Conservation (phyloP, 2,329 filamentous ascomycete species). For the Fusarium sp. region DNA sequence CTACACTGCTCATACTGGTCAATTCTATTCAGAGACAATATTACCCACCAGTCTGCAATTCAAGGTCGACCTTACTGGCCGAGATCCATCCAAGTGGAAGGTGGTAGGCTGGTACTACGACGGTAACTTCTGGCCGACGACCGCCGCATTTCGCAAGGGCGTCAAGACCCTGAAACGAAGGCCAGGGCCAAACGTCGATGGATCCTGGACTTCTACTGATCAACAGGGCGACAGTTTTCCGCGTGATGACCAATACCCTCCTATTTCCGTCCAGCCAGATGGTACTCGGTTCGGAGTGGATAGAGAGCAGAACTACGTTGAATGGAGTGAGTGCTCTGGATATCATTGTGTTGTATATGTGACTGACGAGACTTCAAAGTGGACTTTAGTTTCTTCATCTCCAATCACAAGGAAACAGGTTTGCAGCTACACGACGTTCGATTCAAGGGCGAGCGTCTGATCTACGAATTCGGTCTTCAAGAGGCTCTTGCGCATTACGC, state of each 20-base stretch:
- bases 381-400: slow-evolving; percentile 59
- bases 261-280: slow-evolving; percentile 16
- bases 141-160: slow-evolving; percentile 48
- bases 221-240: slow-evolving; percentile 9
- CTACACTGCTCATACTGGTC: slow-evolving; percentile 49
- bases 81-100: slow-evolving; percentile 62
- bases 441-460: slow-evolving; percentile 64
- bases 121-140: slow-evolving; percentile 61
- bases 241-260: slow-evolving; percentile 6
- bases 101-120: slow-evolving; percentile 66
- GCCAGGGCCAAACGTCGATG: slow-evolving; percentile 19
- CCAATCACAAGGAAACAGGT: slow-evolving; percentile 59
- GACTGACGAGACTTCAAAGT: slow-evolving; percentile 50
- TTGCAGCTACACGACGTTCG: slow-evolving; percentile 62
- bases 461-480: slow-evolving; percentile 67
- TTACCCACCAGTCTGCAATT: slow-evolving; percentile 59
- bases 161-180: background rate
- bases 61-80: slow-evolving; percentile 60
- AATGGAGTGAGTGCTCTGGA: slow-evolving; percentile 20
- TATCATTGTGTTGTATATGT: accelerated
- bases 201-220: slow-evolving; percentile 19
- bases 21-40: slow-evolving; percentile 55
- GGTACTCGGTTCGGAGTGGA: slow-evolving; percentile 19
- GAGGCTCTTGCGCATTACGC: slow-evolving; percentile 66
- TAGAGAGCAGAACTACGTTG: slow-evolving; percentile 21